Conservation (phyloP, 1,284 basidiomycete genomes). For the Sanghuangporus weigelae region DNA sequence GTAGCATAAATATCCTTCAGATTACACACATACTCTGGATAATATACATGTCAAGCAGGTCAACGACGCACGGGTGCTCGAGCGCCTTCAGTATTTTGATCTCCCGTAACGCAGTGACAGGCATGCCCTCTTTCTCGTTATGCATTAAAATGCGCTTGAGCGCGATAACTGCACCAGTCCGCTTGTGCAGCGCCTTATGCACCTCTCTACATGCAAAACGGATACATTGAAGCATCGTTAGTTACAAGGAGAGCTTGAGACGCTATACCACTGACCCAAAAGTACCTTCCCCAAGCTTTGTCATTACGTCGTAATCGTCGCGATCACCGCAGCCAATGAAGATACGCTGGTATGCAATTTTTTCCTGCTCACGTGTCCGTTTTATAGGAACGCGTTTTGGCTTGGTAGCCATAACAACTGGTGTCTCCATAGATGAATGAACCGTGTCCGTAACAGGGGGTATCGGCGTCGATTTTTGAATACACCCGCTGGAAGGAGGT, state of each 20-base stretch:
- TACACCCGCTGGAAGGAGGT: conserved; percentile 7
- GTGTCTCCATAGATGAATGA: conserved; percentile 23
- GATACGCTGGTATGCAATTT: conserved; percentile 53
- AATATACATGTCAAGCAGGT: conserved; percentile 91
- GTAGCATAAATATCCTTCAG: neutral
- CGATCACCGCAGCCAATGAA: conserved; percentile 78
- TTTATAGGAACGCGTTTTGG: conserved; percentile 35
- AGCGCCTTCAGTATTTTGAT: conserved; percentile 95
- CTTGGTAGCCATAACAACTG: conserved; percentile 20
- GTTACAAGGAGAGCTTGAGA: neutral
- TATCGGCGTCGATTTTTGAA: neutral
- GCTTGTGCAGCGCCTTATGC: conserved; percentile 74
- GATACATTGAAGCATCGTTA: conserved; percentile 1
- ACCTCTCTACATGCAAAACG: conserved; percentile 58
- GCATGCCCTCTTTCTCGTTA: conserved; percentile 94
- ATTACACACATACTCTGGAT: conserved; percentile 49
- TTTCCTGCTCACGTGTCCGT: conserved; percentile 64
- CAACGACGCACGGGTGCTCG: conserved; percentile 81
- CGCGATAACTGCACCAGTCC: conserved; percentile 68
- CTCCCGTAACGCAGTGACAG: conserved; percentile 95
- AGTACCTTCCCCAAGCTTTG: conserved; percentile 91
- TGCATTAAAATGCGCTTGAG: conserved; percentile 95
- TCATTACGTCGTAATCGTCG: conserved; percentile 74
- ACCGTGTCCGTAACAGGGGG: conserved; percentile 12
- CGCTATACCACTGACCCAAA: conserved; percentile 65